Evolutionary conservation across 176 grass and related monocot species (phyloP).

Genomic region (Tillandsia leiboldiana): DNA sequence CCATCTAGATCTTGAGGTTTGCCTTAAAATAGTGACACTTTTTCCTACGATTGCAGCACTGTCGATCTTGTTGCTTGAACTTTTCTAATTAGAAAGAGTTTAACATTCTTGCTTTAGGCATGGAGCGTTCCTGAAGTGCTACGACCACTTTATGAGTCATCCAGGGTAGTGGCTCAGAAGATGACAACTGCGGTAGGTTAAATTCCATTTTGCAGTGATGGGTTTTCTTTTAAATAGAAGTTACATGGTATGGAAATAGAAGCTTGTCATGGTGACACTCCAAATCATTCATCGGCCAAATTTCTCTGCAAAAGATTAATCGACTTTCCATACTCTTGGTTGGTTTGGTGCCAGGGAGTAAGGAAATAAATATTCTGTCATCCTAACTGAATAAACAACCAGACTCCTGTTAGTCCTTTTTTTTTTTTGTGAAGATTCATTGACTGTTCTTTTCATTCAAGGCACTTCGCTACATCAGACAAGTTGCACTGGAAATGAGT

Average conservation of each 20-base stretch:
- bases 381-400: neutral
- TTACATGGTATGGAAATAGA: neutral
- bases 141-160: conserved; percentile 83
- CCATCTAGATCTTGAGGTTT: conserved; percentile 89
- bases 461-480: conserved; percentile 84
- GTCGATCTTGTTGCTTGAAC: conserved; percentile 3
- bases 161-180: conserved; percentile 90
- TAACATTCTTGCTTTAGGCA: conserved; percentile 40
- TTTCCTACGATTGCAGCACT: neutral
- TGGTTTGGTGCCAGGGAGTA: too few species aligned
- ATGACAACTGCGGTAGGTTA: conserved; percentile 83
- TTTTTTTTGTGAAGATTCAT: neutral
- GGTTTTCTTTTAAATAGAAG: neutral
- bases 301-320: too few species aligned
- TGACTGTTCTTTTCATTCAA: conserved; percentile 38
- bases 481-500: conserved; percentile 92
- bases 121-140: conserved; percentile 96
- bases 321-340: too few species aligned
- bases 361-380: neutral
- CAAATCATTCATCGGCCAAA: too few species aligned
- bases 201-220: neutral
- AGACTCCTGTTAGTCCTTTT: neutral
- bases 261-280: too few species aligned
- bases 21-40: conserved; percentile 5
- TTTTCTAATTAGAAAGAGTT: conserved; percentile 16